These are phyloP conservation scores for Flaveria bidentis DNA, from an alignment of 129 eudicot species.

Conservation along the genomic window DNA sequence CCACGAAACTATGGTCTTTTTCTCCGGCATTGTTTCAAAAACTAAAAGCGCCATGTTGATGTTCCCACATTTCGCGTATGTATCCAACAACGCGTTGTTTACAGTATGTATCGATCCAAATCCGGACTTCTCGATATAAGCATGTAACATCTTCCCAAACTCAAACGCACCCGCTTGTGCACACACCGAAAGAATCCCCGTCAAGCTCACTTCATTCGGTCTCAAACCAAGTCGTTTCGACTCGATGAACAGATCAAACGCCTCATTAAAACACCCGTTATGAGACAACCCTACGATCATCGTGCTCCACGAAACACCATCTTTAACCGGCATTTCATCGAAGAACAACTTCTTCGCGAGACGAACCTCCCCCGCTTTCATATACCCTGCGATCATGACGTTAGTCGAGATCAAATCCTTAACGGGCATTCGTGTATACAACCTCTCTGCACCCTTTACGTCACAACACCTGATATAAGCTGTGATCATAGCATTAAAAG, in stretches of 20 bases:
- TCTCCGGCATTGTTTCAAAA: slow-evolving; percentile 38
- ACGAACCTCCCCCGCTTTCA: slow-evolving; percentile 32
- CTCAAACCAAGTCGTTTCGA: slow-evolving; percentile 28
- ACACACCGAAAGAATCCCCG: slow-evolving; percentile 44
- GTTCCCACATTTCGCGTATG: slow-evolving; percentile 41
- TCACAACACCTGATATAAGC: slow-evolving; percentile 41
- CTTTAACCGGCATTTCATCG: slow-evolving; percentile 31
- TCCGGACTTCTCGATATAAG: slow-evolving; percentile 35
- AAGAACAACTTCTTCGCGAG: slow-evolving; percentile 34
- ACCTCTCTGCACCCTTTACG: slow-evolving; percentile 34
- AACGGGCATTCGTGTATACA: slow-evolving; percentile 37
- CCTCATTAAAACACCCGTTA: slow-evolving; percentile 39
- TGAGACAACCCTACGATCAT: slow-evolving; percentile 48
- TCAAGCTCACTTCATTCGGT: slow-evolving; percentile 41
- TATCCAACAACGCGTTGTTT: slow-evolving; percentile 44
- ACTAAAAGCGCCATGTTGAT: slow-evolving; percentile 40
- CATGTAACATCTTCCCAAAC: slow-evolving; percentile 38
- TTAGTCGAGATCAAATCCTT: slow-evolving; percentile 32
- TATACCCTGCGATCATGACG: slow-evolving; percentile 37
- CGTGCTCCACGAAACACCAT: slow-evolving; percentile 47
- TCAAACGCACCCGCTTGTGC: slow-evolving; percentile 47
- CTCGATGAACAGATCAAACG: slow-evolving; percentile 35
- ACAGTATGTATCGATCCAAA: slow-evolving; percentile 29
- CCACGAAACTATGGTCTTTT: slow-evolving; percentile 46
- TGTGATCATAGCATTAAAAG: slow-evolving; percentile 49